A percentile compares a stretch with the other conserved stretches of the same genome.
Evolutionary conservation across 2,329 filamentous ascomycete species (phyloP).

Genomic region (Venturia pyrina): DNA sequence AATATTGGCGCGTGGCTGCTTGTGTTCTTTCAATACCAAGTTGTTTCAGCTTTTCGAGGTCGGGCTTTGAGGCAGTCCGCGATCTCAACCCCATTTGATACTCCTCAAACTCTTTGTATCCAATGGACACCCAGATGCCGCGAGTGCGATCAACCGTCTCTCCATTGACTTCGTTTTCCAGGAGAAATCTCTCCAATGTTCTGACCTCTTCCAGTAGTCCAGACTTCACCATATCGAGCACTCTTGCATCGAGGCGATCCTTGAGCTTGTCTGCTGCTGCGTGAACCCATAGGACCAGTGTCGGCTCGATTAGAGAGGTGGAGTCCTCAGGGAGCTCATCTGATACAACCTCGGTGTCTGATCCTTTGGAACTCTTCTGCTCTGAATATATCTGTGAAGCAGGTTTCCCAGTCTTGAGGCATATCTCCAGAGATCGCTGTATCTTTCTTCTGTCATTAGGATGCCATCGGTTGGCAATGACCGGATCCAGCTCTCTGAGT

Average conservation of each 20-base stretch:
- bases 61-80: constrained; percentile 17
- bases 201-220: constrained; percentile 56
- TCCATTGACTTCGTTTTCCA: constrained; percentile 37
- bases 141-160: constrained; percentile 57
- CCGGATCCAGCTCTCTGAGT: constrained; percentile 71
- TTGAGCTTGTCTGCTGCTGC: constrained; percentile 59
- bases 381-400: constrained; percentile 83
- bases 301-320: constrained; percentile 37
- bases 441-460: constrained; percentile 90
- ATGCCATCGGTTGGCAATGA: constrained; percentile 88
- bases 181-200: constrained; percentile 40
- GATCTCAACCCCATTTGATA: constrained; percentile 43
- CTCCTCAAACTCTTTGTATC: constrained; percentile 79
- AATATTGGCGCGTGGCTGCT: constrained; percentile 76
- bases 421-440: constrained; percentile 80
- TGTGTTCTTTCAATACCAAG: constrained; percentile 65
- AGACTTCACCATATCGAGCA: constrained; percentile 70
- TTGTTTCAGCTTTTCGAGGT: constrained; percentile 46
- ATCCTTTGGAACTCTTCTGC: constrained; percentile 36
- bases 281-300: constrained; percentile 81
- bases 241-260: constrained; percentile 61
- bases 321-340: not conserved
- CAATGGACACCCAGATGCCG: constrained; percentile 95
- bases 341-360: not conserved
- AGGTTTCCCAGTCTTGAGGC: constrained; percentile 65